phyloP scores from a whole-genome alignment of 163 green algal genomes.

The Scenedesmus sp. region DNA sequence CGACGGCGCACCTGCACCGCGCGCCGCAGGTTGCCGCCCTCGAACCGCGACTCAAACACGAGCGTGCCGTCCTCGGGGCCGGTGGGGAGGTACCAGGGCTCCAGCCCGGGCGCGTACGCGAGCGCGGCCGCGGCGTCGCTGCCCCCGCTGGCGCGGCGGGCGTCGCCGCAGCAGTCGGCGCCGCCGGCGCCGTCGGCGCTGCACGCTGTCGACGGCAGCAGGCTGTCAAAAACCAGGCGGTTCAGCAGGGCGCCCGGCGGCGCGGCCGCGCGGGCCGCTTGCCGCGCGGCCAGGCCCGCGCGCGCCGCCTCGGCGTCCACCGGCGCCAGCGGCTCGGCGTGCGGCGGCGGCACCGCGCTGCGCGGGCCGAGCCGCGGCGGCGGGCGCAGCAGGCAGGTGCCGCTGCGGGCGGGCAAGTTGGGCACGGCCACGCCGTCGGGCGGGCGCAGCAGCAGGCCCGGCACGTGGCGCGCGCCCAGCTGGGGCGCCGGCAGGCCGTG shows the following conservation, averaged over 20 bases:
- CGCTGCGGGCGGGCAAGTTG: slow-evolving; percentile 52
- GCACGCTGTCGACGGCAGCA: slow-evolving; percentile 36
- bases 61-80: slow-evolving; percentile 55
- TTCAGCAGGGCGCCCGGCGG: not conserved
- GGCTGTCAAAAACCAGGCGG: slow-evolving; percentile 63
- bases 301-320: not conserved
- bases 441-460: no score
- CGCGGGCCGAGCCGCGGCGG: slow-evolving; percentile 42
- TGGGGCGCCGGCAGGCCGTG: slow-evolving; percentile 22
- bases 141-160: slow-evolving; percentile 5
- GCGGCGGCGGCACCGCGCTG: slow-evolving; percentile 50
- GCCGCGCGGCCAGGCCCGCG: not conserved
- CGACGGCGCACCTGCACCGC: slow-evolving; percentile 58
- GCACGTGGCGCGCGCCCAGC: slow-evolving; percentile 32
- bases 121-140: slow-evolving; percentile 2
- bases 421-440: slow-evolving; percentile 23
- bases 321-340: slow-evolving; percentile 48
- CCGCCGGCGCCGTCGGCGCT: slow-evolving; percentile 7
- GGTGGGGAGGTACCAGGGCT: slow-evolving; percentile 48
- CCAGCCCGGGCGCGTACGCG: slow-evolving; percentile 50
- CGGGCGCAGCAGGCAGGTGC: slow-evolving; percentile 36
- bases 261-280: slow-evolving; percentile 6
- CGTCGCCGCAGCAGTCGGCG: not conserved
- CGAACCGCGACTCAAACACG: slow-evolving; percentile 80
- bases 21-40: slow-evolving; percentile 76